Evolutionary conservation across 306 rosid genomes (phyloP).

Genomic region (Trifolium dubium): DNA sequence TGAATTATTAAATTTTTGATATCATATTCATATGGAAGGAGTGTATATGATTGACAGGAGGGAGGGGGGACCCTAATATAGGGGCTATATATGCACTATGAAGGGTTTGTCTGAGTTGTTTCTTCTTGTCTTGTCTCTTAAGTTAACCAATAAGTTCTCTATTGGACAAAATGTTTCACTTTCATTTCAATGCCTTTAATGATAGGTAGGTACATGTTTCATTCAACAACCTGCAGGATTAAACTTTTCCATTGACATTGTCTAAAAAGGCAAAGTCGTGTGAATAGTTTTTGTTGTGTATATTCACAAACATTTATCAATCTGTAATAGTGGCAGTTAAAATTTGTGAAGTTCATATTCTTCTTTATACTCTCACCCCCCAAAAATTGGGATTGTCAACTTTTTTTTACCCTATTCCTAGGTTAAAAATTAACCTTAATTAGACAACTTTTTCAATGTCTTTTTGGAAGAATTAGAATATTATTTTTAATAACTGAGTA

Average conservation of each 20-base stretch:
- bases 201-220: constrained; percentile 38
- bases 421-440: constrained; percentile 1
- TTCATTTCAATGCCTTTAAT: constrained; percentile 44
- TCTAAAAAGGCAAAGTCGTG: constrained; percentile 32
- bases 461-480: neutral
- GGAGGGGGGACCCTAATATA: constrained; percentile 35
- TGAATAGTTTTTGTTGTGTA: neutral
- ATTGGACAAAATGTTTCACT: constrained; percentile 44
- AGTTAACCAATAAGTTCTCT: constrained; percentile 33
- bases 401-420: neutral
- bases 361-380: neutral
- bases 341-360: neutral
- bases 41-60: constrained; percentile 19
- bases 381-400: neutral
- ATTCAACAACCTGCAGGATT: constrained; percentile 34
- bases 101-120: constrained; percentile 50
- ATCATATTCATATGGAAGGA: constrained; percentile 27
- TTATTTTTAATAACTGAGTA: neutral
- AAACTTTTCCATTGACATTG: constrained; percentile 39
- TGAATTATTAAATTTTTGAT: constrained; percentile 28
- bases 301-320: neutral
- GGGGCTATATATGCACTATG: constrained; percentile 29
- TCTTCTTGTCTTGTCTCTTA: constrained; percentile 42
- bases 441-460: neutral
- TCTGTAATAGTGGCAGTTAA: constrained; percentile 7